These are phyloP conservation scores for Xylariaceae sp. DNA, from an alignment of 2,329 filamentous ascomycete genomes.

Conservation along the genomic window DNA sequence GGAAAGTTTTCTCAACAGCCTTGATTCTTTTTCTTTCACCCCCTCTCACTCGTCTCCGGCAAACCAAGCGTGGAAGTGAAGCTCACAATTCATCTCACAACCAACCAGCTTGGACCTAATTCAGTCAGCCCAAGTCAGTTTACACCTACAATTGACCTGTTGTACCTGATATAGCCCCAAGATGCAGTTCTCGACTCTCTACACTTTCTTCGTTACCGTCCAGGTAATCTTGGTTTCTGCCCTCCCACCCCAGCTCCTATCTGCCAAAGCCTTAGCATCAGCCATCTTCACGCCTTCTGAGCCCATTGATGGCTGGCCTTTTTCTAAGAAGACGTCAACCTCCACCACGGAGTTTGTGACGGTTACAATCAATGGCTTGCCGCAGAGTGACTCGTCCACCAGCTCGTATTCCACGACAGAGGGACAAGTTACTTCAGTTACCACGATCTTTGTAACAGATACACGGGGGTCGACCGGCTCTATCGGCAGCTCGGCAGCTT, in stretches of 20 bases:
- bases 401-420: conserved; percentile 7
- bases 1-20: neutral
- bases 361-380: conserved; percentile 3
- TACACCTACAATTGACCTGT: neutral
- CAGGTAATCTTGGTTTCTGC: conserved; percentile 12
- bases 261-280: neutral
- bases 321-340: neutral
- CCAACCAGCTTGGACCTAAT: conserved; percentile 2
- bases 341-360: neutral
- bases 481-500: conserved; percentile 12
- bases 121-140: neutral
- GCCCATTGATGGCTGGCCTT: conserved; percentile 14
- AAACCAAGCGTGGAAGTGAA: neutral
- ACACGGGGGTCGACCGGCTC: conserved; percentile 11
- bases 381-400: conserved; percentile 2
- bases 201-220: conserved; percentile 11
- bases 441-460: conserved; percentile 18
- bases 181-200: conserved; percentile 12
- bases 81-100: neutral
- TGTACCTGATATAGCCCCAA: conserved; percentile 4
- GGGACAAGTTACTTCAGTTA: conserved; percentile 10
- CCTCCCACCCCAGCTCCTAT: conserved; percentile 11
- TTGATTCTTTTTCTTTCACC: neutral
- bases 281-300: conserved; percentile 8
- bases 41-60: neutral